Evolutionary conservation across 306 rosid genomes (phyloP).

Genomic region (Begonia fuchsioides): DNA sequence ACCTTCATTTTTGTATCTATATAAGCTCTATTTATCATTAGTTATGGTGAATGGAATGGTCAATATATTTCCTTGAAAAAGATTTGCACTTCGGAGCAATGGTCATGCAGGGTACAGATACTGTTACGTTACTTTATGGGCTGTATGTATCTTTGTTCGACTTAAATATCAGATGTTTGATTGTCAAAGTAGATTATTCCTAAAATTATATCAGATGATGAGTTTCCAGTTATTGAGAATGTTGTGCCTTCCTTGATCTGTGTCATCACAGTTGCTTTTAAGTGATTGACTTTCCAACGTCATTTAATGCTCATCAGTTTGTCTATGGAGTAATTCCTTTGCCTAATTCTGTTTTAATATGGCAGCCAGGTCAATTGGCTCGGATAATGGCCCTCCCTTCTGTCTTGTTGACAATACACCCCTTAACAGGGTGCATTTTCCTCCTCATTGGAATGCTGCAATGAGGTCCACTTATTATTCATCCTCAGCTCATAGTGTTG

Average conservation of each 20-base stretch:
- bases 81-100: no score
- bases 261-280: no score
- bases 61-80: background rate
- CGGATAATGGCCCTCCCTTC: constrained; percentile 43
- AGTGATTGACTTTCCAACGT: background rate
- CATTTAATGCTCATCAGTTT: background rate
- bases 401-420: constrained; percentile 53
- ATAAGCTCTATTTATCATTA: no score
- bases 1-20: constrained; percentile 6
- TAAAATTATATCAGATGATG: no score
- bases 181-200: no score
- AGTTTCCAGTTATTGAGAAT: no score
- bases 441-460: constrained; percentile 46
- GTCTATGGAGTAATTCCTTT: background rate
- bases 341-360: background rate
- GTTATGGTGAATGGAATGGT: constrained; percentile 1
- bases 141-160: no score
- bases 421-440: constrained; percentile 30
- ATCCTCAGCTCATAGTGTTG: constrained; percentile 37
- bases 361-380: constrained; percentile 43
- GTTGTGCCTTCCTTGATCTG: no score
- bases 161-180: no score
- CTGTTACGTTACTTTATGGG: no score
- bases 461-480: constrained; percentile 45
- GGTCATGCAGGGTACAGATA: no score